Evolutionary conservation across 2,329 filamentous ascomycete species (phyloP), one percentile per base, ranked within the genome.

Genomic region (Periconia sp.): DNA sequence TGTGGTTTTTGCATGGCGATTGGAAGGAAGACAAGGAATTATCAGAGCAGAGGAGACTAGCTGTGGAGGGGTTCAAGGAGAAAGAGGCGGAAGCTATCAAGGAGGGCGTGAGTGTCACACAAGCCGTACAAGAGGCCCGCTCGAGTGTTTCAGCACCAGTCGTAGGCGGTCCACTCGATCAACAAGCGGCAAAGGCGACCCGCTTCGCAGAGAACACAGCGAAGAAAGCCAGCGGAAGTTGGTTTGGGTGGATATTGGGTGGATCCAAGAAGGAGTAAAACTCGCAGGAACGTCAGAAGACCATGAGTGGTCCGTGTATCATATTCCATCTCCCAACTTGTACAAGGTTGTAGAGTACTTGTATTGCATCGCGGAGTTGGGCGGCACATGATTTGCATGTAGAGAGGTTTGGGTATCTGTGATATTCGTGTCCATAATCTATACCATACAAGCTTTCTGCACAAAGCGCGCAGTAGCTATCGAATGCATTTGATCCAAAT

Each of bases 101-200:
- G 4, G 35, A 47, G 29, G 52, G 53, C 5, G 34, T 54, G 16
- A 59, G 62, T 17, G 52, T 67, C 33, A 57, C 61, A 23, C 56
- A 65, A 25, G 65, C 65, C 26, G 63, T 68, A 30, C 61, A 67
- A 30, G 59, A 68, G 26, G 64, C 62, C n/a, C 49, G 63, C 44
- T 54, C 52, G 42, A 59, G 56, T 24, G 48, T 50, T 16, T 36
- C 56, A 10, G 31, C 34, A 23, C 11, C 40, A 9, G 33, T 69
- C 19, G 54, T 51, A 11, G 75, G 76, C 10, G 77, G 76, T 1
- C 71, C 73, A 28, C 57, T 79, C 28, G 77, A 79, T 59, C 70
- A 70, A 36, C 60, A 73, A 53, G 75, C 73, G 21, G 68, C 73
- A 28, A 62, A 70, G 37, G 69, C 65, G n/a, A 54, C 61, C 4